Conservation (phyloP, 106 monocot genomes). For the Platanthera guangdongensis region DNA sequence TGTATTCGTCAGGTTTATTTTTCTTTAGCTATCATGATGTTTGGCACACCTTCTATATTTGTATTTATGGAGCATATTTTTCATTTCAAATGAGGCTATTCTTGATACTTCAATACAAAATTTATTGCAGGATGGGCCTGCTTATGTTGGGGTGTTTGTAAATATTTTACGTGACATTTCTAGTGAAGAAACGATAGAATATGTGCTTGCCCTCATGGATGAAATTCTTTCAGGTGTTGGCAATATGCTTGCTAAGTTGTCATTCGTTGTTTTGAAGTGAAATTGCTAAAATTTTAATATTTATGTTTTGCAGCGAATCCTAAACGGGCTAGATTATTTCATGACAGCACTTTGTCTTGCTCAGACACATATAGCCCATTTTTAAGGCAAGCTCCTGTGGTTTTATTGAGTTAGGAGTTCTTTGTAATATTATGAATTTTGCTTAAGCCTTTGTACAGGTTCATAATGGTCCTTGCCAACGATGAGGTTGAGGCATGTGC, state of each 20-base stretch:
- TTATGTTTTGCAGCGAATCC: conserved; percentile 67
- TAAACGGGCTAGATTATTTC: conserved; percentile 76
- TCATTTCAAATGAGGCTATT: neutral
- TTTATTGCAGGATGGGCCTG: conserved; percentile 71
- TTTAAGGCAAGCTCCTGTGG: conserved; percentile 44
- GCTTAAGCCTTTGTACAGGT: too few species aligned
- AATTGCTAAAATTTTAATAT: conserved; percentile 7
- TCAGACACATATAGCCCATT: conserved; percentile 81
- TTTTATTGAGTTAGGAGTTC: neutral
- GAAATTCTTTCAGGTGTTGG: conserved; percentile 74
- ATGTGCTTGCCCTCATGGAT: conserved; percentile 95
- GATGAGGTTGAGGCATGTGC: neutral
- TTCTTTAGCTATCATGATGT: neutral
- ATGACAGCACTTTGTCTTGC: conserved; percentile 63
- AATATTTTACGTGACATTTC: conserved; percentile 73
- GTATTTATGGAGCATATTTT: neutral
- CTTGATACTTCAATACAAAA: neutral
- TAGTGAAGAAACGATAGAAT: conserved; percentile 89
- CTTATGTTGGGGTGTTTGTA: conserved; percentile 69
- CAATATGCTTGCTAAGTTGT: neutral
- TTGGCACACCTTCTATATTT: neutral
- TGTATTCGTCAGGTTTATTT: neutral
- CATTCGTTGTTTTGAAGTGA: neutral
- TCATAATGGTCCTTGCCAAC: too few species aligned
- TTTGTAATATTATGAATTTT: too few species aligned